Conservation (phyloP, 495 filamentous ascomycete genomes). For the Penicillium cosmopolitanum region DNA sequence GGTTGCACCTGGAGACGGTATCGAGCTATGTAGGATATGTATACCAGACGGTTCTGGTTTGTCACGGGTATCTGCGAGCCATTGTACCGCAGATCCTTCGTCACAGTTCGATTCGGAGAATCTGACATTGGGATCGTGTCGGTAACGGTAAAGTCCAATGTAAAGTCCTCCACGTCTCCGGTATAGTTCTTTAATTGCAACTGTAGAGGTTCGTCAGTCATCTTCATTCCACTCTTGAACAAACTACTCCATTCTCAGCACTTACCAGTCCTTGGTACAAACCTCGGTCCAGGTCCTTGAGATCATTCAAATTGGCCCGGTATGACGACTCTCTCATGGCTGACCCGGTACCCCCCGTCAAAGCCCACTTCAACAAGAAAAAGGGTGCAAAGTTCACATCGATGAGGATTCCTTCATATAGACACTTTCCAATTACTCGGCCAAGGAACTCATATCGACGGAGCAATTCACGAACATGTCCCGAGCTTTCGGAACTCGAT, state of each 20-base stretch:
- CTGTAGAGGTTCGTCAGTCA: constrained; percentile 30
- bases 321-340: constrained; percentile 71
- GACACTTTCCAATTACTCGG: constrained; percentile 90
- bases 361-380: constrained; percentile 93
- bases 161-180: constrained; percentile 77
- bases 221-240: neutral
- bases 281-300: constrained; percentile 90
- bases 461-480: constrained; percentile 62
- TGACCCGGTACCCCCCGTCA: constrained; percentile 66
- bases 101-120: constrained; percentile 52
- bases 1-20: constrained; percentile 84
- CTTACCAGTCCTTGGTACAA: constrained; percentile 86
- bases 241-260: constrained; percentile 6
- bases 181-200: constrained; percentile 86
- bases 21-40: constrained; percentile 87
- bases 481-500: constrained; percentile 56
- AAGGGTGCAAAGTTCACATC: constrained; percentile 94
- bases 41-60: constrained; percentile 88
- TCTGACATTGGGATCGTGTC: constrained; percentile 68
- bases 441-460: constrained; percentile 90
- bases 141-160: constrained; percentile 86
- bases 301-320: constrained; percentile 87
- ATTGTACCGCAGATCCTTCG: constrained; percentile 71
- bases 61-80: constrained; percentile 82
- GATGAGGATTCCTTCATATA: constrained; percentile 96